A percentile compares a stretch with the other conserved stretches of the same genome.
These are phyloP conservation scores for Ormosia semicastrata DNA, from an alignment of 306 rosid species.

Conservation along the genomic window DNA sequence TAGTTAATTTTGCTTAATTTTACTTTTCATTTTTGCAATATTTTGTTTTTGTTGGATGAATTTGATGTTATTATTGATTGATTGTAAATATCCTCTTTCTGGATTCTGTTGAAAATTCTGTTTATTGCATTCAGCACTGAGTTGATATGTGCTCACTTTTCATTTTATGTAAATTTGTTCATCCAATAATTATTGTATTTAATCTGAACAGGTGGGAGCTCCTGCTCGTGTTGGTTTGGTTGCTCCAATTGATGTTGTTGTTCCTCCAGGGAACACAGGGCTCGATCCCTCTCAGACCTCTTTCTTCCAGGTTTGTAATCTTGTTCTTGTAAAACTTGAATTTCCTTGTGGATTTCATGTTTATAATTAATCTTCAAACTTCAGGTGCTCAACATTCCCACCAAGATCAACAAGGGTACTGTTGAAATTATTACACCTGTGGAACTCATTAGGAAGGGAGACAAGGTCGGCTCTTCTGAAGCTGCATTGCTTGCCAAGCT, in stretches of 20 bases:
- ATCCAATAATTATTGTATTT: not conserved
- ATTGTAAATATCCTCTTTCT: not conserved
- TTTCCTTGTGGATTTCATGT: not conserved
- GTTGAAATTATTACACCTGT: constrained; percentile 95
- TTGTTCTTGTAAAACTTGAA: not conserved
- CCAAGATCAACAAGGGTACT: constrained; percentile 96
- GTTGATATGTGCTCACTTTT: not conserved
- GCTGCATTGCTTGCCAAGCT: constrained; percentile 96
- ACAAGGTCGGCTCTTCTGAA: constrained; percentile 90
- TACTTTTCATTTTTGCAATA: not conserved
- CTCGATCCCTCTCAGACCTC: constrained; percentile 96
- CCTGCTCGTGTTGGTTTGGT: constrained; percentile 99
- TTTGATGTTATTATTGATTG: not conserved
- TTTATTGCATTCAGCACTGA: not conserved
- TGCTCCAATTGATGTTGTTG: constrained; percentile 94
- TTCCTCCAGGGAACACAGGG: constrained; percentile 96
- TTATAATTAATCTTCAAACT: not conserved
- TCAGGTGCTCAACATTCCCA: constrained; percentile 85
- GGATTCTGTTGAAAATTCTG: not conserved
- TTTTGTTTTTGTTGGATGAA: not conserved
- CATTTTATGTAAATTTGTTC: not conserved
- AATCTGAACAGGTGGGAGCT: constrained; percentile 67
- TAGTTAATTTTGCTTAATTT: not conserved
- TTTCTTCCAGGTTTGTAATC: constrained; percentile 75
- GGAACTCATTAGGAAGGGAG: constrained; percentile 91